Percentiles rank a stretch among this genome's conserved stretches.
Conservation (phyloP, 1,284 basidiomycete species). For the Rhodotorula sp. region DNA sequence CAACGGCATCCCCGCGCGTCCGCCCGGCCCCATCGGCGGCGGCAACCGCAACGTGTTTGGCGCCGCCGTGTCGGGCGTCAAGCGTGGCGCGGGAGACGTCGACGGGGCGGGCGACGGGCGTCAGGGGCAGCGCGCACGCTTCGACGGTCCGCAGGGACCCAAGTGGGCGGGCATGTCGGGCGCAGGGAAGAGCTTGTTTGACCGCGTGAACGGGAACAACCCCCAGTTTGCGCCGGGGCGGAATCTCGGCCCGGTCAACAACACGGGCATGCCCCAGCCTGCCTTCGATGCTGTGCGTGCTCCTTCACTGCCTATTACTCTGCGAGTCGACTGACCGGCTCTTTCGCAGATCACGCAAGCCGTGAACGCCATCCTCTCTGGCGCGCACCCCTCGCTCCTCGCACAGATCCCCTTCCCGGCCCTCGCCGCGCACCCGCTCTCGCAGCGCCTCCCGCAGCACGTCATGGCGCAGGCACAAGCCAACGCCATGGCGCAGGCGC, state of each 20-base stretch:
- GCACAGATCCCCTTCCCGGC: conserved; percentile 34
- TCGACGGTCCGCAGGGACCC: conserved; percentile 15
- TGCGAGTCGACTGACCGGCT: background rate
- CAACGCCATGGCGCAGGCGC: conserved; percentile 37
- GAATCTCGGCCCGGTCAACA: conserved; percentile 20
- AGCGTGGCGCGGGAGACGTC: conserved; percentile 37
- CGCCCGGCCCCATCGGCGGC: conserved; percentile 5
- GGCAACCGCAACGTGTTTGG: conserved; percentile 37
- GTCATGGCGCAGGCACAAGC: conserved; percentile 39
- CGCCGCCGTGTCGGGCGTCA: conserved; percentile 43
- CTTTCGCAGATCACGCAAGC: conserved; percentile 36
- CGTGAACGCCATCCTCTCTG: conserved; percentile 34
- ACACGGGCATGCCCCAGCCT: conserved; percentile 32
- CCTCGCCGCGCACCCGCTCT: conserved; percentile 33
- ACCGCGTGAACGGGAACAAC: conserved; percentile 40
- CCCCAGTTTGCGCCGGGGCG: conserved; percentile 29
- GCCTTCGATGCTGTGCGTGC: conserved; percentile 34
- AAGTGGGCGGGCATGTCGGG: background rate
- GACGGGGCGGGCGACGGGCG: background rate
- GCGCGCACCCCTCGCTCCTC: conserved; percentile 37
- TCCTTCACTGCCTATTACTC: background rate
- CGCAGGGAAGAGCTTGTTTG: conserved; percentile 32
- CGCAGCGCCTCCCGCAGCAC: conserved; percentile 28
- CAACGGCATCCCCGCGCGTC: conserved; percentile 8
- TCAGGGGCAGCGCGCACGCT: conserved; percentile 23